Conservation (phyloP, 2,329 filamentous ascomycete species). For the Penicillium sp. region DNA sequence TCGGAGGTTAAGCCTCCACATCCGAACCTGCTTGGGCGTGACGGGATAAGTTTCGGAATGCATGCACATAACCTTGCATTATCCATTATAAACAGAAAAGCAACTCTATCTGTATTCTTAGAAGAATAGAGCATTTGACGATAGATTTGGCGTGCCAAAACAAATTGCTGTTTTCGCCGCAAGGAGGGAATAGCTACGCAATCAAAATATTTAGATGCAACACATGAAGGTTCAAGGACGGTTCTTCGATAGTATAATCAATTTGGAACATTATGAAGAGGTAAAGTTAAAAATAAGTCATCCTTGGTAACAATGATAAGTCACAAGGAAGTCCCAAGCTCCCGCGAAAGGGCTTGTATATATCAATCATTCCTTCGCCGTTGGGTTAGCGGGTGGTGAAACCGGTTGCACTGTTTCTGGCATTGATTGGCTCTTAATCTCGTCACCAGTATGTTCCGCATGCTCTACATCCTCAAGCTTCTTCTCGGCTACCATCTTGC, state of each 20-base stretch:
- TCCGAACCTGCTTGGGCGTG: background rate
- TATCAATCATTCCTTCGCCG: background rate
- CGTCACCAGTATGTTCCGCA: background rate
- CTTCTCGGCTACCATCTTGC: conserved; percentile 8
- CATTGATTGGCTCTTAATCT: background rate
- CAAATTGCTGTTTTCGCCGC: background rate
- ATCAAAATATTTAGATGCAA: background rate
- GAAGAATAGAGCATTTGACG: background rate
- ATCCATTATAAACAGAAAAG: background rate
- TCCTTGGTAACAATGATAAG: too few relatives aligned
- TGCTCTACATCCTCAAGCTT: conserved; percentile 8
- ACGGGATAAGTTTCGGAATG: background rate
- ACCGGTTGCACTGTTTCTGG: background rate
- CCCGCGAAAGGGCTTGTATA: background rate
- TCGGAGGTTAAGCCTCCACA: background rate
- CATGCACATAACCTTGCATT: background rate
- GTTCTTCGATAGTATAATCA: too few relatives aligned
- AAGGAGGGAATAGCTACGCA: background rate
- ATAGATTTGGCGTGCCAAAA: background rate
- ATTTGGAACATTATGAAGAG: too few relatives aligned
- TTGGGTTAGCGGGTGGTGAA: background rate
- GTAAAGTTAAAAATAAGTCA: too few relatives aligned
- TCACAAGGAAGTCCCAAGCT: background rate
- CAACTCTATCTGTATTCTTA: background rate
- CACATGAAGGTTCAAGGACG: background rate